A percentile compares a stretch with the other conserved stretches of the same genome.
phyloP scores from a whole-genome alignment of 225 moss, liverwort and hornwort genomes.

The Ulota crispa region DNA sequence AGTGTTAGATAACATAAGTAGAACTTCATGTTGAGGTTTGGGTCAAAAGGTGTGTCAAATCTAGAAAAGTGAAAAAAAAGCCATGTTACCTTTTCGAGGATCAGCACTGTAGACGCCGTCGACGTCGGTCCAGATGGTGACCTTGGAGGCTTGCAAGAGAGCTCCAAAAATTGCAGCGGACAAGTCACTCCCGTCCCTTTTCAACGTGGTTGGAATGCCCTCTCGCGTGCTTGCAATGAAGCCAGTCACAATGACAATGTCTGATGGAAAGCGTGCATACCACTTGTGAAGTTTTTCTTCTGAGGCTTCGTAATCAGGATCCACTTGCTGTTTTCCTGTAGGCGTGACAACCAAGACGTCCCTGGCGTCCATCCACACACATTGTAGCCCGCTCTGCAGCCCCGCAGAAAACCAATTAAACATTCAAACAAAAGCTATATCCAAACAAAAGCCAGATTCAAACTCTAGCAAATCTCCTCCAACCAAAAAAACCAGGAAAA shows the following conservation, averaged over 20 bases:
- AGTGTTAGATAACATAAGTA: background rate
- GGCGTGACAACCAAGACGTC: slow-evolving; percentile 74
- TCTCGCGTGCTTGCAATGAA: slow-evolving; percentile 74
- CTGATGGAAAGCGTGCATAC: slow-evolving; percentile 65
- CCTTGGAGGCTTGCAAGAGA: slow-evolving; percentile 60
- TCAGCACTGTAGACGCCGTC: slow-evolving; percentile 82
- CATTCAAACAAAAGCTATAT: too few species aligned
- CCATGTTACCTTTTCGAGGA: slow-evolving; percentile 66
- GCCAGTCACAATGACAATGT: slow-evolving; percentile 68
- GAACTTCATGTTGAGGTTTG: background rate
- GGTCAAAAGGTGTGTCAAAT: background rate
- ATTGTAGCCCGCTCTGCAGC: slow-evolving; percentile 70
- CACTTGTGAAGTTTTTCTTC: slow-evolving; percentile 55
- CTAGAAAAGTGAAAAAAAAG: background rate
- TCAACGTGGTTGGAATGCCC: slow-evolving; percentile 70
- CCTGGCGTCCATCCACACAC: slow-evolving; percentile 88
- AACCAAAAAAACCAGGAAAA: too few species aligned
- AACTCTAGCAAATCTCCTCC: too few species aligned
- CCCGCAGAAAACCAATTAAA: background rate
- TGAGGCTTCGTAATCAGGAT: slow-evolving; percentile 74
- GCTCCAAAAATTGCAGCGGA: slow-evolving; percentile 81
- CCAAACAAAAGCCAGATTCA: too few species aligned
- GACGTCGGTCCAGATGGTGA: slow-evolving; percentile 86
- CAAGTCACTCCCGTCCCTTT: slow-evolving; percentile 84
- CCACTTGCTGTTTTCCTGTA: slow-evolving; percentile 60